A percentile compares a stretch with the other conserved stretches of the same genome.
These are phyloP conservation scores for Gossypium raimondii DNA, from an alignment of 345 rosid species.

Conservation along the genomic window DNA sequence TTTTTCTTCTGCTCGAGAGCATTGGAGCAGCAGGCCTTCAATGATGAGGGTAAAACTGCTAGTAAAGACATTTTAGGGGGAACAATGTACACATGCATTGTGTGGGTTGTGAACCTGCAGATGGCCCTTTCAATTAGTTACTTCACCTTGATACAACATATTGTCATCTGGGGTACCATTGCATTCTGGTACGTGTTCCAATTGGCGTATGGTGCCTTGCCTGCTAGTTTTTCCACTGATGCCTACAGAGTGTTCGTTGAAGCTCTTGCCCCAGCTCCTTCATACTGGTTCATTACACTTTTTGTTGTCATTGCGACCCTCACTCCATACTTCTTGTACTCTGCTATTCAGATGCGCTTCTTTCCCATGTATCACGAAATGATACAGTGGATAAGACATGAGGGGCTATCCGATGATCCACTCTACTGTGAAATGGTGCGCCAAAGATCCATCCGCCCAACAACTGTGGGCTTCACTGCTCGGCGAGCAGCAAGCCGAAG, in stretches of 20 bases:
- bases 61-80: conserved; percentile 66
- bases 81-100: conserved; percentile 74
- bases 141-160: conserved; percentile 74
- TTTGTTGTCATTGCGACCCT: conserved; percentile 45
- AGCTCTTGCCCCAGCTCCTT: conserved; percentile 71
- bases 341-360: conserved; percentile 66
- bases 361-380: conserved; percentile 92
- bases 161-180: conserved; percentile 68
- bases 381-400: conserved; percentile 80
- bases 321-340: conserved; percentile 61
- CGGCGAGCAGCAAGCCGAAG: conserved; percentile 37
- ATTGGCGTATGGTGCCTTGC: conserved; percentile 46
- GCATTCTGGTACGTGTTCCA: conserved; percentile 71
- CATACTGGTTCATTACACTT: conserved; percentile 66
- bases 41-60: conserved; percentile 49
- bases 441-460: conserved; percentile 65
- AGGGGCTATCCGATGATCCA: conserved; percentile 59
- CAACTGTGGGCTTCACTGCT: conserved; percentile 76
- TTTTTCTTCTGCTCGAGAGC: conserved; percentile 69
- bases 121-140: conserved; percentile 65
- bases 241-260: conserved; percentile 73
- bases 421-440: conserved; percentile 73
- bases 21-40: conserved; percentile 64
- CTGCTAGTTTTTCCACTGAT: conserved; percentile 34
- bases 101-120: conserved; percentile 88